These are phyloP conservation scores for Fraxinus sp. DNA, from an alignment of 305 asterid species.

Conservation along the genomic window DNA sequence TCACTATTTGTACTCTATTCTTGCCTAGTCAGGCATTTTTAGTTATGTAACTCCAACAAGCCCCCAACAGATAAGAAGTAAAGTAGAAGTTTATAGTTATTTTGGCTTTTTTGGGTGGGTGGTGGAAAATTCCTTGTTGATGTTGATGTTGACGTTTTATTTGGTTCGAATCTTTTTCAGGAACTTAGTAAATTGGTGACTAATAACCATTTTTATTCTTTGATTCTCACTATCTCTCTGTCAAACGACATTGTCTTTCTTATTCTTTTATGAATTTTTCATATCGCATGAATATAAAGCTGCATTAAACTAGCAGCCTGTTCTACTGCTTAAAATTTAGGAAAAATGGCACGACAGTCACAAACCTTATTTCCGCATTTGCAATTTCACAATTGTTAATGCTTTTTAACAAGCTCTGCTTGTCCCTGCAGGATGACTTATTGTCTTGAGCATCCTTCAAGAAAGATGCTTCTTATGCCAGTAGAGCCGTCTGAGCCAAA, in stretches of 20 bases:
- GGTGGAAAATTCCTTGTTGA: neutral
- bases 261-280: neutral
- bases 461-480: slow-evolving; percentile 93
- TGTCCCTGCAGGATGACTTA: slow-evolving; percentile 80
- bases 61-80: neutral
- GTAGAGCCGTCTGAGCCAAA: slow-evolving; percentile 93
- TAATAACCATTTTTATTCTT: neutral
- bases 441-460: slow-evolving; percentile 90
- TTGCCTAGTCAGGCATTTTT: slow-evolving; percentile 8
- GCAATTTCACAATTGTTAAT: neutral
- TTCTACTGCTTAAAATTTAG: neutral
- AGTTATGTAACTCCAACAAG: neutral
- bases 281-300: neutral
- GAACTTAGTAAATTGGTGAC: neutral
- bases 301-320: slow-evolving; percentile 8
- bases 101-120: neutral
- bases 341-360: neutral
- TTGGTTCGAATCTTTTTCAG: slow-evolving; percentile 1
- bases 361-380: neutral
- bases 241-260: neutral
- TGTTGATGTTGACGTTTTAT: neutral
- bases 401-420: slow-evolving; percentile 9
- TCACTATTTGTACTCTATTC: slow-evolving; percentile 4
- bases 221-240: neutral
- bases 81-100: neutral